Conservation (phyloP, 345 rosid genomes). For the Sonneratia alba region DNA sequence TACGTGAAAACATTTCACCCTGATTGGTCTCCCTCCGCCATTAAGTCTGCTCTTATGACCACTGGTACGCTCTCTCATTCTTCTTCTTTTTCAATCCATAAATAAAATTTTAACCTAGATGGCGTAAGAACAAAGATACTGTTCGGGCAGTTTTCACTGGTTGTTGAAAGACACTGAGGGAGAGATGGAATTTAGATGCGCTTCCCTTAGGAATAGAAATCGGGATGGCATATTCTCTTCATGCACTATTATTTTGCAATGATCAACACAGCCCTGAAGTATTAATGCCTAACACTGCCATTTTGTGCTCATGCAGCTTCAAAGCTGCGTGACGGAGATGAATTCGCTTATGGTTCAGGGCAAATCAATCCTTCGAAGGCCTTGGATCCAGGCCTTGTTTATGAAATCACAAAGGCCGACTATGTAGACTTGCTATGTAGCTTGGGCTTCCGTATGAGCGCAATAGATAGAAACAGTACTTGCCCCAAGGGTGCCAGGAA, state of each 20-base stretch:
- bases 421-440: not conserved
- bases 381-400: not conserved
- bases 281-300: not conserved
- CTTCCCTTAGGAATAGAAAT: too few relatives aligned
- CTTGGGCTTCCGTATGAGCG: not conserved
- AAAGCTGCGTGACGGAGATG: not conserved
- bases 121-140: too few relatives aligned
- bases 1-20: conserved; percentile 19
- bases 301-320: not conserved
- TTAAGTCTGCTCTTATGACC: conserved; percentile 34
- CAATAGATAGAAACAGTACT: not conserved
- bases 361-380: not conserved
- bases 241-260: too few relatives aligned
- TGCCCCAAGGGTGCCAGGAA: not conserved
- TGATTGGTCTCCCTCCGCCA: conserved; percentile 19
- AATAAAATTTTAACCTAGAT: not conserved
- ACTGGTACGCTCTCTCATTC: conserved; percentile 9
- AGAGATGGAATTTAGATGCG: too few relatives aligned
- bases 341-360: conserved; percentile 5
- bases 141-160: too few relatives aligned
- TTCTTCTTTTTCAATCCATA: too few relatives aligned
- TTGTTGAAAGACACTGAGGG: too few relatives aligned
- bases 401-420: not conserved
- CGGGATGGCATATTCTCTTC: too few relatives aligned
- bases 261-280: not conserved